Conservation (phyloP, 306 rosid genomes). For the Cicer chorassanicum region DNA sequence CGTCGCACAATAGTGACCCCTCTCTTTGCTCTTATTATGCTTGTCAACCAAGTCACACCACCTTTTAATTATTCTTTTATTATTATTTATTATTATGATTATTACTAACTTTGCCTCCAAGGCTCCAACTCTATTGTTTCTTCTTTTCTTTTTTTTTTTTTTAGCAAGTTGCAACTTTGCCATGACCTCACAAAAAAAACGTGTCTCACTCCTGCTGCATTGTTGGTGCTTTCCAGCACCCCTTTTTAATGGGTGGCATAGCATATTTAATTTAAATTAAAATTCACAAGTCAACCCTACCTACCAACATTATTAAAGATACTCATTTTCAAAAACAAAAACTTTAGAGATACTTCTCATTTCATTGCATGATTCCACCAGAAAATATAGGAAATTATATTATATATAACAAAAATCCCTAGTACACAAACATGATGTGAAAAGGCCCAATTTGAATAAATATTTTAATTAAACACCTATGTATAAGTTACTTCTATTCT, state of each 20-base stretch:
- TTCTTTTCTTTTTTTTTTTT: too few relatives aligned
- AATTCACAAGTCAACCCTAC: slow-evolving; percentile 41
- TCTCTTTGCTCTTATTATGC: slow-evolving; percentile 41
- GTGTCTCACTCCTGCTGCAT: slow-evolving; percentile 19
- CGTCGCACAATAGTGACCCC: slow-evolving; percentile 39
- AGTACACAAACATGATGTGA: not conserved
- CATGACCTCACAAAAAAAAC: slow-evolving; percentile 38
- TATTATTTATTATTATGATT: not conserved
- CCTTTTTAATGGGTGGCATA: not conserved
- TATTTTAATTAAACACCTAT: too few relatives aligned
- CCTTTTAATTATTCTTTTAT: slow-evolving; percentile 15
- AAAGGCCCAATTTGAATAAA: not conserved
- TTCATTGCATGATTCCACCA: slow-evolving; percentile 11
- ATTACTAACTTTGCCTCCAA: not conserved
- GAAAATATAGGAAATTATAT: not conserved
- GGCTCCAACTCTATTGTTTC: not conserved
- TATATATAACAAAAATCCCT: not conserved
- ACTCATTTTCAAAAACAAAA: too few relatives aligned
- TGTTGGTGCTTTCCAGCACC: slow-evolving; percentile 25
- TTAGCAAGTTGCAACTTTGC: not conserved
- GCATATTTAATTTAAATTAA: slow-evolving; percentile 1
- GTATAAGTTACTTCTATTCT: too few relatives aligned
- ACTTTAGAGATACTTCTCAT: not conserved
- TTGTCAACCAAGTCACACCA: slow-evolving; percentile 58
- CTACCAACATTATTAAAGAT: not conserved